Evolutionary conservation across 2,329 filamentous ascomycete genomes (phyloP).

Genomic region (Xylaria sp.): DNA sequence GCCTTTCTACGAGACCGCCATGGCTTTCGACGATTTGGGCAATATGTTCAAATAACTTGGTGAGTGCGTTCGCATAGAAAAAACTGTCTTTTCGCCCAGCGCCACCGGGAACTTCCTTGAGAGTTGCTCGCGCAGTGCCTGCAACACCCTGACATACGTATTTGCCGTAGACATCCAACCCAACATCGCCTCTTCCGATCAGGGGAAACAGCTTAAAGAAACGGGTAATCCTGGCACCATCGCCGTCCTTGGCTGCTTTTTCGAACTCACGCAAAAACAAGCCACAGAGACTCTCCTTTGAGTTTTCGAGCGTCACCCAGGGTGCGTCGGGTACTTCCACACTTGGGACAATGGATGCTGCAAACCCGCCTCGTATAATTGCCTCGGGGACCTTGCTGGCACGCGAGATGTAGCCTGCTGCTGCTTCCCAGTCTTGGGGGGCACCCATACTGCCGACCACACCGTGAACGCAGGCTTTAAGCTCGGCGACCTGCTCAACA

Average conservation of each 20-base stretch:
- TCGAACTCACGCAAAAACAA: constrained; percentile 96
- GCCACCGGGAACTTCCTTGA: constrained; percentile 73
- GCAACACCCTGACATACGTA: constrained; percentile 98
- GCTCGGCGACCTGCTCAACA: constrained; percentile 94
- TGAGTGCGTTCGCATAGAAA: constrained; percentile 91
- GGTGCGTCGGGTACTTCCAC: constrained; percentile 95
- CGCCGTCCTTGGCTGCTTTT: constrained; percentile 85
- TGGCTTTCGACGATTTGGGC: constrained; percentile 96
- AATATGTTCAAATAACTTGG: constrained; percentile 95
- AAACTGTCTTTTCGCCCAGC: constrained; percentile 77
- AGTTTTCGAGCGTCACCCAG: constrained; percentile 83
- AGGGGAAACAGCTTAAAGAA: constrained; percentile 99
- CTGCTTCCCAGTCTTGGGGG: constrained; percentile 98
- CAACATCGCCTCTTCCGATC: constrained; percentile 87
- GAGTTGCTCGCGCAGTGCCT: constrained; percentile 79
- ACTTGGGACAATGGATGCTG: constrained; percentile 90
- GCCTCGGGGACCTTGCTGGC: constrained; percentile 82
- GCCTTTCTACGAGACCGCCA: constrained; percentile 87
- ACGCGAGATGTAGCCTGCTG: constrained; percentile 86
- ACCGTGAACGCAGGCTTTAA: constrained; percentile 95
- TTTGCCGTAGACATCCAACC: constrained; percentile 91
- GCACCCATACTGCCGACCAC: constrained; percentile 97
- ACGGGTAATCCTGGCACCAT: constrained; percentile 87
- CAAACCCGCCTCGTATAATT: constrained; percentile 86
- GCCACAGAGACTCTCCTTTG: constrained; percentile 87